These are phyloP conservation scores for Volvariella volvacea DNA, from an alignment of 1,284 basidiomycete species.

Conservation along the genomic window DNA sequence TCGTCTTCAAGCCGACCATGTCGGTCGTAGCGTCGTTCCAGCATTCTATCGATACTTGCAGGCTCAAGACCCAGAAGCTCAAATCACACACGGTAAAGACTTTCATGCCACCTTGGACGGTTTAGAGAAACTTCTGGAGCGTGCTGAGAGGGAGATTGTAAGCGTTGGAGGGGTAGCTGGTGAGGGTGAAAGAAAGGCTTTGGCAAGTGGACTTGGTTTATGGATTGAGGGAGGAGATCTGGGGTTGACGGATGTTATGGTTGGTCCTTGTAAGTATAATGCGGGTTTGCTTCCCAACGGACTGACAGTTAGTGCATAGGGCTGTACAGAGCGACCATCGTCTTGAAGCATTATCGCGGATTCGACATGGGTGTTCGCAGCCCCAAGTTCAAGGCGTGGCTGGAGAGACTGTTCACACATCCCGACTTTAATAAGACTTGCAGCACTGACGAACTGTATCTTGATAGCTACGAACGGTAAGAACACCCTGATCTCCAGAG, in stretches of 20 bases:
- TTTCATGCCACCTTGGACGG: conserved; percentile 48
- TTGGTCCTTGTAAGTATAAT: conserved; percentile 58
- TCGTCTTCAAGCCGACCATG: conserved; percentile 63
- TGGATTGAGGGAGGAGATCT: conserved; percentile 56
- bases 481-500: no score
- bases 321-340: conserved; percentile 61
- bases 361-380: conserved; percentile 47
- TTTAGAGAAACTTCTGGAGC: conserved; percentile 53
- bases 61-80: conserved; percentile 56
- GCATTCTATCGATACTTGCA: conserved; percentile 77
- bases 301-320: conserved; percentile 31
- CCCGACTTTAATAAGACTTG: conserved; percentile 65
- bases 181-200: conserved; percentile 26
- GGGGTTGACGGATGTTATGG: conserved; percentile 65
- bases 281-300: background rate
- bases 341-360: conserved; percentile 63
- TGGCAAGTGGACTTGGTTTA: conserved; percentile 35
- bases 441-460: conserved; percentile 64
- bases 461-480: conserved; percentile 72
- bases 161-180: conserved; percentile 26
- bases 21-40: conserved; percentile 61
- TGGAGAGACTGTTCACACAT: conserved; percentile 49
- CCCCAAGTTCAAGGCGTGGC: conserved; percentile 45
- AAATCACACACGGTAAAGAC: conserved; percentile 51
- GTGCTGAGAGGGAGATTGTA: conserved; percentile 43